A percentile compares a stretch with the other conserved stretches of the same genome.
phyloP scores from a whole-genome alignment of 305 asterid genomes.

The Rubia tinctorum region DNA sequence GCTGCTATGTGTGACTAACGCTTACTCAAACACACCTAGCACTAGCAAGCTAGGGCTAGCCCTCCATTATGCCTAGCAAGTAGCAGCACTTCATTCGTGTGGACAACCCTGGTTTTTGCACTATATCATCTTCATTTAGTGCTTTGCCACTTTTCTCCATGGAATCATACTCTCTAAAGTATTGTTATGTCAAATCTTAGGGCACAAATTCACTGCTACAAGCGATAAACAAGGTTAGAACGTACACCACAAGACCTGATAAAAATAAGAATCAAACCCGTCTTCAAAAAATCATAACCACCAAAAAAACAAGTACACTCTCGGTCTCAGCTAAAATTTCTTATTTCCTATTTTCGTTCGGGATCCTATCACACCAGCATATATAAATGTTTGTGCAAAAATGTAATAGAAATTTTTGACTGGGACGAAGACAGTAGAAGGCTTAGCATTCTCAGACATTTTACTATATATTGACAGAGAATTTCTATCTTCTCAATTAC shows the following conservation, averaged over 20 bases:
- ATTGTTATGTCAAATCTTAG: not conserved
- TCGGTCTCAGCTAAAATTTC: no score
- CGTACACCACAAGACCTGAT: not conserved
- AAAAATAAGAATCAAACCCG: not conserved
- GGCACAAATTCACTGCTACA: not conserved
- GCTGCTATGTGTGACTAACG: constrained; percentile 15
- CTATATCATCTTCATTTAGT: not conserved
- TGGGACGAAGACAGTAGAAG: not conserved
- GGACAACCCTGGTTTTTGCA: not conserved
- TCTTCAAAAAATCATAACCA: not conserved
- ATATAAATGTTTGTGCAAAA: no score
- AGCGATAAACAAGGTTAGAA: not conserved
- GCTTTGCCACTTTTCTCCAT: not conserved
- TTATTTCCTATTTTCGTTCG: no score
- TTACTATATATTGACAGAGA: not conserved
- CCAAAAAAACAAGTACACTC: no score
- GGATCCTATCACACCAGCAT: no score
- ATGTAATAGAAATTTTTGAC: no score
- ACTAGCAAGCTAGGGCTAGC: not conserved
- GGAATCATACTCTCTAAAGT: not conserved
- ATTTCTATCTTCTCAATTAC: not conserved
- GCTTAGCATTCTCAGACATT: not conserved
- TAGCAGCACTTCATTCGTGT: not conserved
- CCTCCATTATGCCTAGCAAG: no score
- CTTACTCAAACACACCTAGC: constrained; percentile 10